A percentile compares a stretch with the other conserved stretches of the same genome.
These are phyloP conservation scores for Nephelium lappaceum DNA, from an alignment of 345 rosid genomes.

Conservation along the genomic window DNA sequence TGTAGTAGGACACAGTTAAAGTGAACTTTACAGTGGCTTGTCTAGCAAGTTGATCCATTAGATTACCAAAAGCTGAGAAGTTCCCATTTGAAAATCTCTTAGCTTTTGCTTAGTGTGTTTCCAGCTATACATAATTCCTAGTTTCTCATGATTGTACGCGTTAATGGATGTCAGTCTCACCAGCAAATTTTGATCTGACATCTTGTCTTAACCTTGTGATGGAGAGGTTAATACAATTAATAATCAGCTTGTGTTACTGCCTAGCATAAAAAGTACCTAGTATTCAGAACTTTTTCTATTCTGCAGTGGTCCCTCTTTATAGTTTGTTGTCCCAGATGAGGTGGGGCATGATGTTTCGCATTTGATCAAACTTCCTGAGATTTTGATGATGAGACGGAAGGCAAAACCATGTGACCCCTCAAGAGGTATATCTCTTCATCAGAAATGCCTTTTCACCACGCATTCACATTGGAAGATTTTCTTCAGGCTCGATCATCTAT, in stretches of 20 bases:
- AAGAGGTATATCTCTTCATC: constrained; percentile 5
- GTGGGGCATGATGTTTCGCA: background rate
- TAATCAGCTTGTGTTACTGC: background rate
- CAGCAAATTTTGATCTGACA: background rate
- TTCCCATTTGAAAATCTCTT: background rate
- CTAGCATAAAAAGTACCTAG: background rate
- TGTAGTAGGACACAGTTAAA: background rate
- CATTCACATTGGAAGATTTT: no score
- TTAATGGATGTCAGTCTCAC: background rate
- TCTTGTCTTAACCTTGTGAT: background rate
- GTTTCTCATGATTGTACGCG: background rate
- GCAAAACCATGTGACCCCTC: constrained; percentile 36
- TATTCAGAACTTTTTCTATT: background rate
- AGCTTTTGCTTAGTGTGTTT: background rate
- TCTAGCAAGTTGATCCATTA: background rate
- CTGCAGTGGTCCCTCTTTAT: background rate
- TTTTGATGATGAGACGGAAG: constrained; percentile 13
- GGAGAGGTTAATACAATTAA: background rate
- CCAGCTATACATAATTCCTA: background rate
- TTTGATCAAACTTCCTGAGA: background rate
- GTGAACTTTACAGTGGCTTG: background rate
- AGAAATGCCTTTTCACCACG: background rate
- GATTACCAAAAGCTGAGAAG: background rate
- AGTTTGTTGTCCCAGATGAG: background rate
- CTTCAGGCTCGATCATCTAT: background rate